These are phyloP conservation scores for Fusarium brevicatenulatum DNA, from an alignment of 2,329 filamentous ascomycete species.

Conservation along the genomic window DNA sequence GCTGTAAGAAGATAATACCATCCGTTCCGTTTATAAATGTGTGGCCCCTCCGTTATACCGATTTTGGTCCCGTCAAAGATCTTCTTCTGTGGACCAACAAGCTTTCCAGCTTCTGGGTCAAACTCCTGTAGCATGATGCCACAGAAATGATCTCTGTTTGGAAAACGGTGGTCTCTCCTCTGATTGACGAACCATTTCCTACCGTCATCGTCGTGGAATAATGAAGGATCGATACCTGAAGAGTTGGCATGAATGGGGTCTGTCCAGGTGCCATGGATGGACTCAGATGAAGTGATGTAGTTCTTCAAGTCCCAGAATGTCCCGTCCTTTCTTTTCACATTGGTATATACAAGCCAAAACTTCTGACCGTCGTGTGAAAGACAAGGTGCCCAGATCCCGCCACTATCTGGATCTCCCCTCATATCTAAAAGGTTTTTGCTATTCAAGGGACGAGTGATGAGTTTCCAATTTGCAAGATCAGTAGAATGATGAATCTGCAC, in stretches of 20 bases:
- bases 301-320: conserved; percentile 69
- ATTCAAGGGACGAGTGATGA: conserved; percentile 57
- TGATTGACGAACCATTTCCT: conserved; percentile 66
- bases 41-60: conserved; percentile 64
- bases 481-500: conserved; percentile 64
- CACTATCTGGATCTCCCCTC: conserved; percentile 67
- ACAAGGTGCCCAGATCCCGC: conserved; percentile 71
- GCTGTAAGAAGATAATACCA: conserved; percentile 70
- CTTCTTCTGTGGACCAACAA: conserved; percentile 66
- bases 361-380: conserved; percentile 67
- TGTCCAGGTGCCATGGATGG: conserved; percentile 68
- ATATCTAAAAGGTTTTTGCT: conserved; percentile 63
- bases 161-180: conserved; percentile 62
- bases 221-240: conserved; percentile 69
- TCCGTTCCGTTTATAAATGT: conserved; percentile 65
- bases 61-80: conserved; percentile 65
- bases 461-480: conserved; percentile 63
- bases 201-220: conserved; percentile 67
- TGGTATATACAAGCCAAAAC: conserved; percentile 72
- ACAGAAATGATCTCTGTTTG: conserved; percentile 56
- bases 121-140: conserved; percentile 69
- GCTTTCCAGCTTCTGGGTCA: conserved; percentile 57
- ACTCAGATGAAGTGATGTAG: conserved; percentile 61
- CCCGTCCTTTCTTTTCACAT: conserved; percentile 73
- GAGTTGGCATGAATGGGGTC: conserved; percentile 68